phyloP scores from a whole-genome alignment of 371 early-diverging fungal genomes.

The Syncephalis plumigaleata region DNA sequence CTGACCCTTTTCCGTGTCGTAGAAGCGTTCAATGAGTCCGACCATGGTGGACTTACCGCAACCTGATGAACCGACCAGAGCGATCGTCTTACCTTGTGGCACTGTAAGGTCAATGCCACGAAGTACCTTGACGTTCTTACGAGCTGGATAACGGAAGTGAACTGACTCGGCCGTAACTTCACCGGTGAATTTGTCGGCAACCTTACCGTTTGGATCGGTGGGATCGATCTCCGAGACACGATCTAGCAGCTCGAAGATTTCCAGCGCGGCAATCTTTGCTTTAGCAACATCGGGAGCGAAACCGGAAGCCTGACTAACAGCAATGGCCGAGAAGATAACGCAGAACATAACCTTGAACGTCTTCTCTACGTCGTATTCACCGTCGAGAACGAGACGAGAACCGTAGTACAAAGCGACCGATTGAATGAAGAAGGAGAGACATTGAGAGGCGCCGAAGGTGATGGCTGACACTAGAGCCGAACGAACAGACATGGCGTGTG shows the following conservation, averaged over 20 bases:
- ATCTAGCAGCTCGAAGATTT: slow-evolving; percentile 35
- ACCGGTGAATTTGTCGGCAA: slow-evolving; percentile 23
- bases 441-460: slow-evolving; percentile 42
- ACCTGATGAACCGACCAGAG: slow-evolving; percentile 60
- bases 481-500: slow-evolving; percentile 32
- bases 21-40: slow-evolving; percentile 53
- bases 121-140: slow-evolving; percentile 59
- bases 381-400: slow-evolving; percentile 17
- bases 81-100: slow-evolving; percentile 47
- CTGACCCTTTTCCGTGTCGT: slow-evolving; percentile 36
- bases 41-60: slow-evolving; percentile 54
- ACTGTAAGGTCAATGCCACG: slow-evolving; percentile 41
- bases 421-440: slow-evolving; percentile 35
- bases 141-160: slow-evolving; percentile 69
- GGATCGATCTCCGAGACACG: slow-evolving; percentile 33
- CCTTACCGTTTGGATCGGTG: slow-evolving; percentile 16
- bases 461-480: slow-evolving; percentile 32
- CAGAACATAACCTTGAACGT: slow-evolving; percentile 7
- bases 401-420: slow-evolving; percentile 40
- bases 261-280: slow-evolving; percentile 67
- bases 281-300: not conserved
- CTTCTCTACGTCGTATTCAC: slow-evolving; percentile 8
- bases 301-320: not conserved
- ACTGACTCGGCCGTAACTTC: slow-evolving; percentile 34
- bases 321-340: not conserved